These are phyloP conservation scores for Borealophlyctis nickersoniae DNA, from an alignment of 192 early-diverging fungal species.

Conservation along the genomic window DNA sequence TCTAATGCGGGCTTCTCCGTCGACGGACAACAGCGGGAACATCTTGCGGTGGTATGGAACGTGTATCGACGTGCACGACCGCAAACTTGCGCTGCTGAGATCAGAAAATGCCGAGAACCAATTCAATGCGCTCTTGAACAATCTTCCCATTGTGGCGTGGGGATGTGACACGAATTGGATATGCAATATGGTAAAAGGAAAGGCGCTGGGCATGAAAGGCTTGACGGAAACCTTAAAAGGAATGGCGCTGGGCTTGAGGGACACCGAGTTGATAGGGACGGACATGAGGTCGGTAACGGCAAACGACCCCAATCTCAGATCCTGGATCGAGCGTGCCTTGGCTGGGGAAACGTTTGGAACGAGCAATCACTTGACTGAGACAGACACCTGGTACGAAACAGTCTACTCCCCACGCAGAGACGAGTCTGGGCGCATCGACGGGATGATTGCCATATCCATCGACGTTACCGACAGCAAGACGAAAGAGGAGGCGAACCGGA, in stretches of 20 bases:
- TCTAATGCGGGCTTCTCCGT: neutral
- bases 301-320: neutral
- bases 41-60: neutral
- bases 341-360: neutral
- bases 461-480: slow-evolving; percentile 17
- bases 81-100: neutral
- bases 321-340: slow-evolving; percentile 1
- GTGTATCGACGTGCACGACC: slow-evolving; percentile 5
- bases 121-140: neutral
- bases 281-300: neutral
- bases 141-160: slow-evolving; percentile 12
- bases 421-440: neutral
- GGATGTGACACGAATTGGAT: slow-evolving; percentile 3
- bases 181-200: neutral
- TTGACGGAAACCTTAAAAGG: no score
- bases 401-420: slow-evolving; percentile 2
- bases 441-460: slow-evolving; percentile 14
- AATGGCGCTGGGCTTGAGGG: neutral
- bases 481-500: neutral
- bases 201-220: no score
- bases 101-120: neutral
- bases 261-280: slow-evolving; percentile 1
- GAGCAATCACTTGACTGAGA: neutral
- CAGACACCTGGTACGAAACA: slow-evolving; percentile 4
- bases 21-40: neutral